phyloP scores from a whole-genome alignment of 139 green algal species.

The Edaphochlamys debaryana region DNA sequence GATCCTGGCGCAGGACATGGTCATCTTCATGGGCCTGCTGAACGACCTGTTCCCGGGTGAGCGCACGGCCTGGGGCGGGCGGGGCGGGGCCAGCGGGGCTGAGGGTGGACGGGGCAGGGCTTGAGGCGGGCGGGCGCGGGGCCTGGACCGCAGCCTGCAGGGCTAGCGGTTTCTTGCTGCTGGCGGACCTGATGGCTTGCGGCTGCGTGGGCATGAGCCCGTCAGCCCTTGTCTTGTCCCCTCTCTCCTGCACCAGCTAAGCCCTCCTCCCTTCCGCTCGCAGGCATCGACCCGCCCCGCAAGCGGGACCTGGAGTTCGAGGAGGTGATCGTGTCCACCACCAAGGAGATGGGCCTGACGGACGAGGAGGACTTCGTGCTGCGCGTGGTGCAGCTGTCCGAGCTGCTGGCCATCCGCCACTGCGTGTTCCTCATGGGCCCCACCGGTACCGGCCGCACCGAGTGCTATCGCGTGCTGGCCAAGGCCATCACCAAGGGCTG shows the following conservation, averaged over 20 bases:
- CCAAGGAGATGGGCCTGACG: conserved; percentile 66
- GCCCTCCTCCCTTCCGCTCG: neutral
- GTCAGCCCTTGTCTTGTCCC: too few relatives aligned
- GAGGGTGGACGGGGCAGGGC: too few relatives aligned
- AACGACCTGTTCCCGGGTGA: conserved; percentile 83
- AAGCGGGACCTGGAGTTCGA: conserved; percentile 81
- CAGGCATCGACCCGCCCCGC: conserved; percentile 76
- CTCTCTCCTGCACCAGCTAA: too few relatives aligned
- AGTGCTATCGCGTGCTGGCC: conserved; percentile 85
- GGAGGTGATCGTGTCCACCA: conserved; percentile 67
- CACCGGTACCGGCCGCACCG: conserved; percentile 77
- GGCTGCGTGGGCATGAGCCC: too few relatives aligned
- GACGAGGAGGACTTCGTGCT: conserved; percentile 84
- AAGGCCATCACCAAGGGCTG: conserved; percentile 80
- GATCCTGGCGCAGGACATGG: conserved; percentile 83
- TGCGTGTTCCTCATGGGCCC: conserved; percentile 91
- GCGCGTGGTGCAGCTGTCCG: conserved; percentile 80
- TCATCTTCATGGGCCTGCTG: conserved; percentile 89
- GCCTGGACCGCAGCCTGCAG: too few relatives aligned
- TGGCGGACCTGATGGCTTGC: too few relatives aligned
- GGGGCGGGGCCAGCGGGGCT: too few relatives aligned
- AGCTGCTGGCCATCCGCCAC: conserved; percentile 87
- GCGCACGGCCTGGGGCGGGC: too few relatives aligned
- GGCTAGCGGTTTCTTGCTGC: too few relatives aligned
- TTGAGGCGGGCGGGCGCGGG: too few relatives aligned